Conservation (phyloP, 83 land plant species). For the Diphasiastrum complanatum region DNA sequence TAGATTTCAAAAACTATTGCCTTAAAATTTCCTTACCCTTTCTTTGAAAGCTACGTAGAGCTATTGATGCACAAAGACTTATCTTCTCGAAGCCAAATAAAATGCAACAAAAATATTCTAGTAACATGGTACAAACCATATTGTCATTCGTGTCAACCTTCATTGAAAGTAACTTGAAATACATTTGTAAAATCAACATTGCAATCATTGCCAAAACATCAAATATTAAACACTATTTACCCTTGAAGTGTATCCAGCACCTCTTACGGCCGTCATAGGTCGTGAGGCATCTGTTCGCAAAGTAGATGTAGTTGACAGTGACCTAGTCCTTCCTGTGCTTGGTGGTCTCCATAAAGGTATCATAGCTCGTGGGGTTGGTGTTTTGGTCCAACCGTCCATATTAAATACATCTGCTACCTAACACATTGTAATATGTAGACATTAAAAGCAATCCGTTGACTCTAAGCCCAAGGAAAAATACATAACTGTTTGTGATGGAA, state of each 20-base stretch:
- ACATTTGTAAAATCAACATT: not conserved
- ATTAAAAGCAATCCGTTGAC: no score
- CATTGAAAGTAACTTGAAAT: not conserved
- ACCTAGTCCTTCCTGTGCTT: constrained; percentile 6
- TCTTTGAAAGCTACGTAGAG: not conserved
- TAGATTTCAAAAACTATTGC: not conserved
- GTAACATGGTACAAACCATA: no score
- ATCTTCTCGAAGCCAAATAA: no score
- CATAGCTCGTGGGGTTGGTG: constrained; percentile 14
- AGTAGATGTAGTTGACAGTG: constrained; percentile 9
- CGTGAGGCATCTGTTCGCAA: constrained; percentile 6
- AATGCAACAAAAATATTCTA: no score
- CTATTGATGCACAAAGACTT: no score
- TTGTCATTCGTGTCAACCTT: no score
- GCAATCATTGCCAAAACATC: not conserved
- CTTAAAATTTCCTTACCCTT: not conserved
- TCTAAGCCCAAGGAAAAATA: no score
- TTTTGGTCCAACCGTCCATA: no score
- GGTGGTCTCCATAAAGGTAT: constrained; percentile 15
- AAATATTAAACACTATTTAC: not conserved
- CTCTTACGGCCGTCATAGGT: constrained; percentile 23
- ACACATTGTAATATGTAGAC: no score
- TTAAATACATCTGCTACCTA: no score
- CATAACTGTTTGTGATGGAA: no score
- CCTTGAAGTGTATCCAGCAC: constrained; percentile 24